Evolutionary conservation across 2,329 filamentous ascomycete genomes (phyloP), one percentile per base, ranked within the genome.

Genomic region (Whalleya microplaca): DNA sequence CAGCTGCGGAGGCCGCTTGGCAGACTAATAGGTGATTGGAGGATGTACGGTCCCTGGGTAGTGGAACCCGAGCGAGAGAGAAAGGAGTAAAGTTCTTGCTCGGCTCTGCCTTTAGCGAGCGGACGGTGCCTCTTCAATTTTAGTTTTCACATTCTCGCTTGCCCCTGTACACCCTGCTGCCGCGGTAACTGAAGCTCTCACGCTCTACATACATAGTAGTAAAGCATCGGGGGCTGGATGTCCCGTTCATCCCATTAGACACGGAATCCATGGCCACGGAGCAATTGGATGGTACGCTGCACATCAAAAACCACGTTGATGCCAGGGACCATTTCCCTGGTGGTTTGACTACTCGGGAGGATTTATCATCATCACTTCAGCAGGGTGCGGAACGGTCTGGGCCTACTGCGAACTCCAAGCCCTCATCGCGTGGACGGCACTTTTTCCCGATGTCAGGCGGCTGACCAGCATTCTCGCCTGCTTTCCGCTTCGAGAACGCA

Each of bases 321-420:
- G 58, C 50, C 56, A 62, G 63, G 55, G 53, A 59, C 51, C 53
- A 58, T 50, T 50, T 53, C 54, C 58, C 51, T 49, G 53, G 52
- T 32, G 49, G 42, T 52, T 45, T 18, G 49, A 16, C 48, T 51
- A 18, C 41, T 18, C 55, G 46, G 54, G 53, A 21, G 51, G 62
- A 67, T 65, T 68, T 65, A 66, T 66, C 64, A 67, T 67, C 63
- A 65, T 66, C 56, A 64, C 62, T 67, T 67, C 61, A 66, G 61
- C 64, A 63, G 55, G 40, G 41, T 45, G 18, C 32, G 29, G 29
- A 51, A 44, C 21, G 56, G 48, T 58, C 56, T 57, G 47, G 42
- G 59, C 54, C 54, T 54, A 55, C 48, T 58, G 57, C 53, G 53
- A 48, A 53, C 44, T 44, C 60, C 53, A 55, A 48, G 51, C 44